Evolutionary conservation across 768 basidiomycete species (phyloP).

Genomic region (Kondoa subrosea): DNA sequence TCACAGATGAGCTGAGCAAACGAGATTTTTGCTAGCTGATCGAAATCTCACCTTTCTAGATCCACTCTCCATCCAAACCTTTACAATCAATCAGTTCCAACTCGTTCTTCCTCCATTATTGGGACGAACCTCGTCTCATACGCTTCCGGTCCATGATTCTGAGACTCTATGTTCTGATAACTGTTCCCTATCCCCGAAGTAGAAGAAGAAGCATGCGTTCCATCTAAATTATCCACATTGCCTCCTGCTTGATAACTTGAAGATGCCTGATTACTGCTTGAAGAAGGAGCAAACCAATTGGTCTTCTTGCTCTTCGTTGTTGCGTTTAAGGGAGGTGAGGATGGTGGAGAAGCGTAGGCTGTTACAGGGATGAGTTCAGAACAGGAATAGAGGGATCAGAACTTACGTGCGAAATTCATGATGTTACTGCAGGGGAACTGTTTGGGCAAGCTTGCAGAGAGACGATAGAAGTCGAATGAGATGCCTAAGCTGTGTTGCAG

Average conservation of each 20-base stretch:
- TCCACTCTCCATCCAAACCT: conserved; percentile 18
- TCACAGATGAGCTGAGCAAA: too few species aligned
- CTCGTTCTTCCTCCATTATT: conserved; percentile 11
- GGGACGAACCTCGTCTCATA: conserved; percentile 14
- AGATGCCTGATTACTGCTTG: conserved; percentile 1
- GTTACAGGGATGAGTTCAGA: not conserved
- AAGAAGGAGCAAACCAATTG: not conserved
- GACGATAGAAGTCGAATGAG: too few species aligned
- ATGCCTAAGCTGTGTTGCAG: too few species aligned
- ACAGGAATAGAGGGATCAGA: not conserved
- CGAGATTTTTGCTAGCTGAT: too few species aligned
- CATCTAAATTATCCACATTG: not conserved
- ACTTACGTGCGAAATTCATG: not conserved
- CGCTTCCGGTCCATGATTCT: conserved; percentile 7
- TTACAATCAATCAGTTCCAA: not conserved
- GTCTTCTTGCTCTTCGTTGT: not conserved
- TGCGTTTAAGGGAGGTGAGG: not conserved
- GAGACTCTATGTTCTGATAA: not conserved
- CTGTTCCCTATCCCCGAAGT: not conserved
- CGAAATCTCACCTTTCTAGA: too few species aligned
- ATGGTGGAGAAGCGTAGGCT: not conserved
- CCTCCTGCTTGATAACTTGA: not conserved
- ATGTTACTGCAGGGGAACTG: too few species aligned
- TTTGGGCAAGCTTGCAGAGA: too few species aligned
- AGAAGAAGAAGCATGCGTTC: not conserved